Evolutionary conservation across 2,329 filamentous ascomycete genomes (phyloP).

Genomic region (Colletotrichum sp.): DNA sequence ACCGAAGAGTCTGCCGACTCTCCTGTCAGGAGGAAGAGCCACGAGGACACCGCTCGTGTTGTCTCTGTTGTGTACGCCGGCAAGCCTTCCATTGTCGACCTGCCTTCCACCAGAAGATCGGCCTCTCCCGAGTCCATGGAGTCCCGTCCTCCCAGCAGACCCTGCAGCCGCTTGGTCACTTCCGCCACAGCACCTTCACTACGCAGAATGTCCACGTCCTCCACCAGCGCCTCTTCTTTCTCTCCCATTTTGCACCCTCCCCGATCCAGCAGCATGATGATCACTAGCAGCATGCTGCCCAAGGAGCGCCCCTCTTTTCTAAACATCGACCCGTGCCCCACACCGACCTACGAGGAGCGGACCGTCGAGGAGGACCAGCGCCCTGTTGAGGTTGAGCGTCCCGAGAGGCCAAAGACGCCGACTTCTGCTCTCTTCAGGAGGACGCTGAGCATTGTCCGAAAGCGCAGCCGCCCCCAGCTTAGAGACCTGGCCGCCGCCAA

Average conservation of each 20-base stretch:
- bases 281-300: constrained; percentile 30
- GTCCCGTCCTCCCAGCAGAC: constrained; percentile 29
- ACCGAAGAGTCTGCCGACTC: constrained; percentile 35
- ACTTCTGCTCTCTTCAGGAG: constrained; percentile 53
- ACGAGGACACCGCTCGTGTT: constrained; percentile 61
- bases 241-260: constrained; percentile 40
- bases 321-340: constrained; percentile 58
- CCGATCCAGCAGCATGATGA: constrained; percentile 48
- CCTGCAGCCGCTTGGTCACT: constrained; percentile 17
- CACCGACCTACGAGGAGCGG: constrained; percentile 34
- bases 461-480: constrained; percentile 58
- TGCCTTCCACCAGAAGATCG: constrained; percentile 45
- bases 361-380: constrained; percentile 28
- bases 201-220: constrained; percentile 36
- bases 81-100: constrained; percentile 62
- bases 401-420: constrained; percentile 48
- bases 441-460: constrained; percentile 59
- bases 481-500: constrained; percentile 35
- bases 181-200: constrained; percentile 33
- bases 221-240: constrained; percentile 35
- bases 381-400: constrained; percentile 29
- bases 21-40: constrained; percentile 43
- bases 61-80: constrained; percentile 66
- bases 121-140: constrained; percentile 43
- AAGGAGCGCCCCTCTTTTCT: constrained; percentile 54